Base-by-base conservation (phyloP, 1,284 basidiomycete species). In the Irpex rosettiformis region DNA sequence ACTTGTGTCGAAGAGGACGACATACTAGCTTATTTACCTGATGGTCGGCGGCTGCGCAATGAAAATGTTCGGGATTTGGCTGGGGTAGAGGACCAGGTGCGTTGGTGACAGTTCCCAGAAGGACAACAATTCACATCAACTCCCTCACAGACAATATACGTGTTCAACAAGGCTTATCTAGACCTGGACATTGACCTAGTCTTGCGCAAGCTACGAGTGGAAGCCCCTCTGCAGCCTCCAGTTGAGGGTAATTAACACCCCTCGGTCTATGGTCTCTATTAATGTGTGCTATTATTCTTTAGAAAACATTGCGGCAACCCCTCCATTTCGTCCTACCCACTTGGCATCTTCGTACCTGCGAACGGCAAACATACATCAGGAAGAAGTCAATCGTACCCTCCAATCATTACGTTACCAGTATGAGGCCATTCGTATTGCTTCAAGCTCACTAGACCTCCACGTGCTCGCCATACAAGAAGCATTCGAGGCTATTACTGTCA, bases 91-190 rank as follows among this genome's bases (percentile, higher is more conserved):
- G 88, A 89, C 71, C 87, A 91, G 77, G 89, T 89, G 51, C 49
- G 76, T 67, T n/a, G 51, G 22, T 25, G 45, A 59, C 57, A 59
- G 27, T 59, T 61, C 13, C 48, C 47, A 48, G 47, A n/a, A 8
- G 21, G 40, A 16, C 52, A 24, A 28, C 5, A 25, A 24, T 10
- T 11, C n/a, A n/a, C n/a, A n/a, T n/a, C n/a, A 47, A 58, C 24
- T 61, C 43, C 25, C 1, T 6, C 16, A 3, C 59, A 89, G 87
- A 80, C 83, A 7, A 88, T 92, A 61, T 92, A 82, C 66, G 86
- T 91, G 3, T 92, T 89, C 73, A 92, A 91, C 73, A 90, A 89
- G 67, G 76, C 80, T 64, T 89, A 88, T 65, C 77, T 92, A 42
- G 88, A 89, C 61, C 75, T 83, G 52, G 84, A 87, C 56, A 56